These are phyloP conservation scores for Hypoxylon subgilvum DNA, from an alignment of 495 filamentous ascomycete species.

Conservation along the genomic window DNA sequence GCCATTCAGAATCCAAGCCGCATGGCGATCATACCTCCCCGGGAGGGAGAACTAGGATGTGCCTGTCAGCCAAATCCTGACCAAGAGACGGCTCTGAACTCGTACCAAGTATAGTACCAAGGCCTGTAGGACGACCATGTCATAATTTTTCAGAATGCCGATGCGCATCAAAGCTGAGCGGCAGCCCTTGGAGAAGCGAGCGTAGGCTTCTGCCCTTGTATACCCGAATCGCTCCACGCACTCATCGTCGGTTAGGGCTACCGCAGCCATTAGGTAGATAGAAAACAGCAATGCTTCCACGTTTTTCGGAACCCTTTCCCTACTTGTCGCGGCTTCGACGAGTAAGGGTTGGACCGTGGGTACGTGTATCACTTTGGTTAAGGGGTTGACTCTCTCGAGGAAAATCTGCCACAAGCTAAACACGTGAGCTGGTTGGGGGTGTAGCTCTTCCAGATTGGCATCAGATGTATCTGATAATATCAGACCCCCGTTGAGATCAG, in stretches of 20 bases:
- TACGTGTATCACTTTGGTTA: constrained; percentile 73
- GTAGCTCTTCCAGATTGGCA: constrained; percentile 51
- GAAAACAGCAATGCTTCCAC: constrained; percentile 59
- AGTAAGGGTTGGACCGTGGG: constrained; percentile 65
- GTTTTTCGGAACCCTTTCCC: constrained; percentile 53
- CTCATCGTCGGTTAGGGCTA: constrained; percentile 56
- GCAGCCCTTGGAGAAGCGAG: constrained; percentile 49
- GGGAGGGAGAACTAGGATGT: constrained; percentile 52
- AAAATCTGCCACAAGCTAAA: constrained; percentile 74
- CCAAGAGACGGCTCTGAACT: not conserved
- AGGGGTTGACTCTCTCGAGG: constrained; percentile 69
- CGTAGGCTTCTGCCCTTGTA: constrained; percentile 48
- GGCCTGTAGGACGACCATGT: constrained; percentile 61
- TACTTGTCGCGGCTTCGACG: constrained; percentile 48
- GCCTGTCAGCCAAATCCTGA: constrained; percentile 1
- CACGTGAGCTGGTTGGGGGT: constrained; percentile 69
- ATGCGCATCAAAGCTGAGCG: constrained; percentile 56
- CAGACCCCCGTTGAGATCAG: constrained; percentile 51
- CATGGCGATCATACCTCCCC: constrained; percentile 57
- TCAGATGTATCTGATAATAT: constrained; percentile 42
- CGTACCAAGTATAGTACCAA: constrained; percentile 60
- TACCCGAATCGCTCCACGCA: constrained; percentile 56
- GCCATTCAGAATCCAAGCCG: constrained; percentile 60
- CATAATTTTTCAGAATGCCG: constrained; percentile 58
- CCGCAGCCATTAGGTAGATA: constrained; percentile 58